Evolutionary conservation across 2,329 filamentous ascomycete genomes (phyloP), one percentile per base, ranked within the genome.

Genomic region (Paramyrothecium roridum): DNA sequence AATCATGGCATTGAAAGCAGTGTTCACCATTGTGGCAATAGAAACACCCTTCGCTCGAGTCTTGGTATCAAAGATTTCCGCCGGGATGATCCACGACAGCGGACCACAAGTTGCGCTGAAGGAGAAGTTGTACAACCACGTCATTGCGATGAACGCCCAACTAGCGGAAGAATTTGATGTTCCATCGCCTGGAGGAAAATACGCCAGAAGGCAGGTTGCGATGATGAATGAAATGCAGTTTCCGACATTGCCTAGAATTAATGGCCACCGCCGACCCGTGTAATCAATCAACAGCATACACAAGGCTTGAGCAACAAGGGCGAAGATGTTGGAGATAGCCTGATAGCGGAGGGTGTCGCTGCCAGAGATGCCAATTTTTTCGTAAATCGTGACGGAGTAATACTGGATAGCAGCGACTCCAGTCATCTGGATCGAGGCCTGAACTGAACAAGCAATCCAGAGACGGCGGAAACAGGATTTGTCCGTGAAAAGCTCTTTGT

Each of bases 51-150:
- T 90, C 47, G 84, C 80, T 37, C 88, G 81, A 0, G 88, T 91
- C 58, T 85, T 82, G 3, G 87, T 91, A 70, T 91, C 88, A 68
- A 91, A 91, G 21, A 90, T 86, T 65, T 90, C 87, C 52, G 87
- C 84, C 0, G 81, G 82, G 54, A 85, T 83, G 60, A 81, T 80
- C 79, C 70, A 79, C n/a, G 66, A 69, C 2, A 90, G 71, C 0
- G 88, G 86, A 16, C 88, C 88, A 56, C 85, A 89, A 3, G 85
- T 86, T 48, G 80, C 80, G 3, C 80, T 85, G 77, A 90, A 91
- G 51, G 79, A 85, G 74, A 90, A 87, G 70, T 91, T 90, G 77
- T 89, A 91, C 6, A 89, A 66, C 88, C 88, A 91, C 3, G 87
- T 91, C 61, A 81, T 78, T 53, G 52, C 61, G 60, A 91, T 91